A percentile compares a stretch with the other conserved stretches of the same genome.
phyloP scores from a whole-genome alignment of 2,329 filamentous ascomycete genomes.

The Seiridium unicorne region DNA sequence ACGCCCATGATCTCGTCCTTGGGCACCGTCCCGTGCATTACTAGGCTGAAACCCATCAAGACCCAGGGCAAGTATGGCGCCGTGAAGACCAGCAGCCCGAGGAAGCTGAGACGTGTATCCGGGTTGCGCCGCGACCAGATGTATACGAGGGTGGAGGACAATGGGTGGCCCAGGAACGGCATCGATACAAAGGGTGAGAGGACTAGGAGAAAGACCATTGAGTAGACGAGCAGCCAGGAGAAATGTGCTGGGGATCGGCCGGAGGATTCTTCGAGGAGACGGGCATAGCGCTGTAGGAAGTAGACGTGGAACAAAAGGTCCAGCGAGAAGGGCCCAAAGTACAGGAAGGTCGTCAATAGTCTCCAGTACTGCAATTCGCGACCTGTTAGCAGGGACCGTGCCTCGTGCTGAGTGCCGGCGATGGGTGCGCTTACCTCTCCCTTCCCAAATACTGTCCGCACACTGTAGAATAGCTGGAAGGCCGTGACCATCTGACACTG shows the following conservation, averaged over 20 bases:
- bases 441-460: slow-evolving; percentile 85
- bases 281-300: slow-evolving; percentile 94
- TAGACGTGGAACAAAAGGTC: slow-evolving; percentile 97
- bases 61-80: slow-evolving; percentile 97
- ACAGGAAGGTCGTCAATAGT: slow-evolving; percentile 92
- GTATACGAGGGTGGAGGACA: slow-evolving; percentile 92
- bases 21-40: slow-evolving; percentile 86
- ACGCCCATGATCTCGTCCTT: slow-evolving; percentile 97
- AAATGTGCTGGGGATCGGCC: slow-evolving; percentile 89
- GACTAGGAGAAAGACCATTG: slow-evolving; percentile 73
- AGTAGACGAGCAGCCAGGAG: slow-evolving; percentile 89
- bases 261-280: slow-evolving; percentile 92
- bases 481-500: slow-evolving; percentile 91
- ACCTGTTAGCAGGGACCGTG: neutral
- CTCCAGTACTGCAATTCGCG: slow-evolving; percentile 76
- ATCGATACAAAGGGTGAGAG: slow-evolving; percentile 87
- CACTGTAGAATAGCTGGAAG: slow-evolving; percentile 97
- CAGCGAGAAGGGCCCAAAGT: slow-evolving; percentile 91
- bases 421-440: slow-evolving; percentile 65
- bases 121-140: slow-evolving; percentile 97
- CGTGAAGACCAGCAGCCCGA: slow-evolving; percentile 86
- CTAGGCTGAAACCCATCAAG: slow-evolving; percentile 84
- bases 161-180: slow-evolving; percentile 89
- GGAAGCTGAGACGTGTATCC: slow-evolving; percentile 82
- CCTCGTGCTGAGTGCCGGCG: neutral